phyloP scores from a whole-genome alignment of 2,329 filamentous ascomycete genomes.

The Clonostachys chloroleuca region DNA sequence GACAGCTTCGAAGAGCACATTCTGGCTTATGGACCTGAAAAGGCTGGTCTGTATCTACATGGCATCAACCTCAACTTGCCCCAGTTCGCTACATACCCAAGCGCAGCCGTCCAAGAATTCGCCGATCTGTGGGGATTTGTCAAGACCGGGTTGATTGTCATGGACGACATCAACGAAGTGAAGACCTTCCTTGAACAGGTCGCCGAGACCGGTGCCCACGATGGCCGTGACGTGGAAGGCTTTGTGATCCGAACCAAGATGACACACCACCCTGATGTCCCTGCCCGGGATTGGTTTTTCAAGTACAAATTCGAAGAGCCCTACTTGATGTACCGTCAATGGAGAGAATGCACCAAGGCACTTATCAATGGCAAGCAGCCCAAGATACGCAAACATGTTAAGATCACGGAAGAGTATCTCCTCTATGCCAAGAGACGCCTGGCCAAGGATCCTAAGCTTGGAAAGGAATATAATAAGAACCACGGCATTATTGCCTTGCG shows the following conservation, averaged over 20 bases:
- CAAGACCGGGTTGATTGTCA: conserved; percentile 76
- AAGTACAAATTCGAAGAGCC: conserved; percentile 99
- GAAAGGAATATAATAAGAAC: conserved; percentile 73
- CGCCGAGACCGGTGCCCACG: conserved; percentile 84
- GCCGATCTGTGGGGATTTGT: conserved; percentile 92
- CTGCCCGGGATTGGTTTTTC: conserved; percentile 96
- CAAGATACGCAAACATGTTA: conserved; percentile 78
- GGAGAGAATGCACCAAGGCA: conserved; percentile 93
- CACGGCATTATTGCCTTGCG: conserved; percentile 93
- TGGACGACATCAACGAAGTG: conserved; percentile 70
- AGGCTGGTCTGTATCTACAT: conserved; percentile 89
- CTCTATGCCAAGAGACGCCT: conserved; percentile 74
- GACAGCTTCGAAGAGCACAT: conserved; percentile 97
- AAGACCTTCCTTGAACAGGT: conserved; percentile 78
- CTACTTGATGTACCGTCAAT: conserved; percentile 97
- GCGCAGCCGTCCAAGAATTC: conserved; percentile 79
- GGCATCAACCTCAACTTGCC: conserved; percentile 96
- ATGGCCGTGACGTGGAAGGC: conserved; percentile 89
- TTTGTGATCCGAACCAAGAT: conserved; percentile 91
- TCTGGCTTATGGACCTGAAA: conserved; percentile 76
- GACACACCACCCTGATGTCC: conserved; percentile 42
- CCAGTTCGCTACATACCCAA: conserved; percentile 82
- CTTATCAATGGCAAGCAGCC: conserved; percentile 73
- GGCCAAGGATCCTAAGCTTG: conserved; percentile 61
- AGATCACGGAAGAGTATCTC: conserved; percentile 90